These are phyloP conservation scores for Fusarium burgessii DNA, from an alignment of 2,329 filamentous ascomycete genomes.

Conservation along the genomic window DNA sequence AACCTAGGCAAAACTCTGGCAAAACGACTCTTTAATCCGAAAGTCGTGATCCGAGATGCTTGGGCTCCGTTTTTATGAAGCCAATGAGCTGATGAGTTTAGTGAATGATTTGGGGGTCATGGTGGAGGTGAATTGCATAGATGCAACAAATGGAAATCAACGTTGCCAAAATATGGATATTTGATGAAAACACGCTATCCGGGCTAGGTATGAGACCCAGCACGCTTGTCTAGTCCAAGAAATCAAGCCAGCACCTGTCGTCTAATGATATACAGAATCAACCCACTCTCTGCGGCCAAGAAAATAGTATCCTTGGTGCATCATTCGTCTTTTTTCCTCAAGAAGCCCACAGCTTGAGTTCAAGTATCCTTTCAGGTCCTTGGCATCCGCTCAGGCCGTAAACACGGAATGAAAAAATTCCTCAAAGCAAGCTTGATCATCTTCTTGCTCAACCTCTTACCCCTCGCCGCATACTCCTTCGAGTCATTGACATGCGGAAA, in stretches of 20 bases:
- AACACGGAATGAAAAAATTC: conserved; percentile 14
- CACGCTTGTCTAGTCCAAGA: not conserved
- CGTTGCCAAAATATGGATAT: not conserved
- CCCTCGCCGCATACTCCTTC: conserved; percentile 8
- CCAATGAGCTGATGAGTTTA: not conserved
- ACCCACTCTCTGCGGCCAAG: not conserved
- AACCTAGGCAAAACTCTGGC: conserved; percentile 6
- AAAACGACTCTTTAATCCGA: not conserved
- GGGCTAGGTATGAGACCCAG: not conserved
- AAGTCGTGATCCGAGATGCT: not conserved
- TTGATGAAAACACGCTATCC: not conserved
- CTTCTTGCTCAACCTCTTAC: not conserved
- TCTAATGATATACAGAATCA: not conserved
- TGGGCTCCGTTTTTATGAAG: too few relatives aligned
- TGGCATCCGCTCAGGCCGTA: not conserved
- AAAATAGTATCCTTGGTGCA: not conserved
- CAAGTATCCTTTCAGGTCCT: not conserved
- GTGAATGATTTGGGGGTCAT: rapidly evolving
- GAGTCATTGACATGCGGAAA: conserved; percentile 49
- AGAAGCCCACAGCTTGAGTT: not conserved
- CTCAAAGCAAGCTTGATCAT: not conserved
- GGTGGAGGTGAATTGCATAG: not conserved
- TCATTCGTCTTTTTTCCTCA: rapidly evolving
- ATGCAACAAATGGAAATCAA: not conserved
- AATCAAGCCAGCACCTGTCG: not conserved